These are phyloP conservation scores for Amoebophrya sp. DNA, from an alignment of 169 alveolate species.

Conservation along the genomic window DNA sequence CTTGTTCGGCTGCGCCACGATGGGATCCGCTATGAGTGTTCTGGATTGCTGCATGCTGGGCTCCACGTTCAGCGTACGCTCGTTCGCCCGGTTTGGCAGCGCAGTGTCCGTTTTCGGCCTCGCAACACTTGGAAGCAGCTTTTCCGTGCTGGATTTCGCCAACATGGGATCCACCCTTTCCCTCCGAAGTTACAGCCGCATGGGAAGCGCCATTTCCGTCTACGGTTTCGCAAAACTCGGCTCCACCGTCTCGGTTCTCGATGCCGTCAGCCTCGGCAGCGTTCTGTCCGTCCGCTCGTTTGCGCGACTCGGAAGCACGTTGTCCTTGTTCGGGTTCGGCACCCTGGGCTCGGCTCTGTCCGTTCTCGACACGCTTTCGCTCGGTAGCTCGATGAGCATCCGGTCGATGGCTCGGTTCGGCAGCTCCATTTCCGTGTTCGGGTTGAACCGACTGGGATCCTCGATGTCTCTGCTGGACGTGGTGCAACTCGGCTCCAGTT, in stretches of 20 bases:
- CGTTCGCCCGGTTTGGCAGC: background rate
- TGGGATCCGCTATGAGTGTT: background rate
- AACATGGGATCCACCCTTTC: background rate
- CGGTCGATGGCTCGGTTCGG: background rate
- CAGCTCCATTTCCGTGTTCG: conserved; percentile 27
- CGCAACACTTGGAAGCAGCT: background rate
- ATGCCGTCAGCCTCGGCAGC: background rate
- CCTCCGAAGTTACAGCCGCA: background rate
- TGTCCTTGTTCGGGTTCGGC: conserved; percentile 11
- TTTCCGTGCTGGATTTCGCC: background rate
- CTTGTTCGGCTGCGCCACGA: background rate
- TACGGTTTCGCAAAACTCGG: background rate
- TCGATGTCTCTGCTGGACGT: background rate
- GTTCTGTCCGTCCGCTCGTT: background rate
- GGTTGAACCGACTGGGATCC: background rate
- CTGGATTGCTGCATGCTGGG: background rate
- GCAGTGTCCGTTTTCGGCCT: background rate
- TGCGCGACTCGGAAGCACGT: background rate
- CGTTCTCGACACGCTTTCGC: background rate
- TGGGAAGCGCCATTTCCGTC: conserved; percentile 25
- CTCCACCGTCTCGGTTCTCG: conserved; percentile 8
- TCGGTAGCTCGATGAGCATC: conserved; percentile 11
- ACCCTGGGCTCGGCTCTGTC: conserved; percentile 1
- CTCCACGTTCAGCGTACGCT: background rate
- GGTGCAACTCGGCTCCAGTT: background rate